Evolutionary conservation across 768 basidiomycete species (phyloP), one percentile per base, ranked within the genome.

Genomic region (Mycena sanguinolenta): DNA sequence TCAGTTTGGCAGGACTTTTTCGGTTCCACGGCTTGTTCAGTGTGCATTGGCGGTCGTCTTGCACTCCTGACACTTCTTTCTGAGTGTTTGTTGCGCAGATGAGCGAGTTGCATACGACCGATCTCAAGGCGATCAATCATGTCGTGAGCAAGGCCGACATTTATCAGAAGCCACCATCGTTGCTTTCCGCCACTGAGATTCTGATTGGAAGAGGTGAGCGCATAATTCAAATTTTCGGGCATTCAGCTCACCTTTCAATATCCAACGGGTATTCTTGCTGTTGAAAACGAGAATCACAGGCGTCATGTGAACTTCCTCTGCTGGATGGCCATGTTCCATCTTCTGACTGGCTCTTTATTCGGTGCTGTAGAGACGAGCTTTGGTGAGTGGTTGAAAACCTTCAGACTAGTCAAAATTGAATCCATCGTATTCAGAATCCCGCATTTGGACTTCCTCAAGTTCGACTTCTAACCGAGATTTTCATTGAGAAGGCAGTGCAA

Each of bases 71-170:
- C 17, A 14, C 9, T n/a, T 21, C 13, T 39, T 60, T n/a, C 28
- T 60, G 36, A 53, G n/a, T n/a, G n/a, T 25, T 27, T 23, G 4
- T 71, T 32, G 17, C 32, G 2, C 67, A 85, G 83, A 58, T 66
- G 10, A 67, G 77, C 32, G 77, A 82, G 23, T 77, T 88, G 19
- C 77, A 83, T 75, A 87, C 87, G 0, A 64, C 81, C 49, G 89
- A 90, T 70, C 77, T 84, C 0, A 79, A 81, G 4, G 88, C 87
- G 1, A 38, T 90, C 27, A 79, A 80, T 21, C 84, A 89, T 63
- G 82, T 90, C 61, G 77, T 90, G n/a, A 76, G 76, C 2, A 83
- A 87, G 60, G 68, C 78, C 16, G 75, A 79, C 17, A 76, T 78
- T 44, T 88, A 84, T 50, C 81, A 82, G 52, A 88, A 87, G 75